phyloP scores from a whole-genome alignment of 768 basidiomycete species.

The Pisolithus sp. region DNA sequence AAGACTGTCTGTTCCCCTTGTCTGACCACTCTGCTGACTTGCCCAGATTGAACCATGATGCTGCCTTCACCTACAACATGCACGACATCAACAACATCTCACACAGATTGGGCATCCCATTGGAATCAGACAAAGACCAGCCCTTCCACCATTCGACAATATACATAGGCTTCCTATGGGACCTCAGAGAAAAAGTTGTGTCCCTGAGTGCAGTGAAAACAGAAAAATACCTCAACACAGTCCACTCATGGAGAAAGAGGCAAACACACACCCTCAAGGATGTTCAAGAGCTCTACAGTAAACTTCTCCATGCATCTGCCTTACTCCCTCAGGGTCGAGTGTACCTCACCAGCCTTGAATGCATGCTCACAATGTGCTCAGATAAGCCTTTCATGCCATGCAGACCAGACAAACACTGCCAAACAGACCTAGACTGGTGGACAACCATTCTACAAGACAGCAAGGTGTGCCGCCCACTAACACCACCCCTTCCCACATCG shows the following conservation, averaged over 20 bases:
- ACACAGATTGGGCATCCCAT: too few species aligned
- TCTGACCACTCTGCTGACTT: too few species aligned
- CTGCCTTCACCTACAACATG: too few species aligned
- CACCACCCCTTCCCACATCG: not conserved
- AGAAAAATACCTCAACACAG: slow-evolving; percentile 24
- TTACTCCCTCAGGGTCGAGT: slow-evolving; percentile 30
- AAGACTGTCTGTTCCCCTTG: too few species aligned
- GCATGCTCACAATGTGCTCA: slow-evolving; percentile 25
- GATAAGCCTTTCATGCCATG: slow-evolving; percentile 18
- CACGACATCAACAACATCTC: too few species aligned
- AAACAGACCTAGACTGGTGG: slow-evolving; percentile 34
- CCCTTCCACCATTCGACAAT: slow-evolving; percentile 15
- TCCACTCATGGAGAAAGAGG: slow-evolving; percentile 19
- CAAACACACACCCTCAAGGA: slow-evolving; percentile 27
- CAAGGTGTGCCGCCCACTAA: not conserved
- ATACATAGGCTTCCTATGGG: slow-evolving; percentile 28
- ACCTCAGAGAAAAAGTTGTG: slow-evolving; percentile 19
- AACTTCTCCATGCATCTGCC: slow-evolving; percentile 31
- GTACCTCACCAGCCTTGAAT: slow-evolving; percentile 34
- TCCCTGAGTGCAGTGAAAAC: slow-evolving; percentile 12
- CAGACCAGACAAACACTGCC: slow-evolving; percentile 3
- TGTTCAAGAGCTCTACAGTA: slow-evolving; percentile 33
- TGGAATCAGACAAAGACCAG: not conserved
- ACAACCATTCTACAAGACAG: too few species aligned
- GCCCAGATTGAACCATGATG: too few species aligned